A percentile compares a stretch with the other conserved stretches of the same genome.
phyloP scores from a whole-genome alignment of 345 rosid genomes.

The Brassica carinata region DNA sequence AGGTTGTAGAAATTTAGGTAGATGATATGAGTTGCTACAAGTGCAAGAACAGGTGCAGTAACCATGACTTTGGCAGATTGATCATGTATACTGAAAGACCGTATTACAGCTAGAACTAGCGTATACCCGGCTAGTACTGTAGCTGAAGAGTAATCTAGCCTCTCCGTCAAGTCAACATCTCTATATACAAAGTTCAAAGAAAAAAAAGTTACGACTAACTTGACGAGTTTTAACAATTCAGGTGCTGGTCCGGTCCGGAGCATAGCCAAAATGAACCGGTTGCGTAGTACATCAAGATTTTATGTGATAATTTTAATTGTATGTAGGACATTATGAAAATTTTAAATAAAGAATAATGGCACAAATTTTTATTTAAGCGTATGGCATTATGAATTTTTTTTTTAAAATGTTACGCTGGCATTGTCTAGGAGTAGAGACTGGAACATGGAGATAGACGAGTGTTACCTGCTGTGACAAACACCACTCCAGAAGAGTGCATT shows the following conservation, averaged over 20 bases:
- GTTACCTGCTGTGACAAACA: conserved; percentile 77
- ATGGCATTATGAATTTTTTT: background rate
- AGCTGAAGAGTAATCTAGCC: conserved; percentile 80
- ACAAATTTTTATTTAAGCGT: background rate
- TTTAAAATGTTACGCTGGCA: background rate
- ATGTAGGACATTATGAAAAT: background rate
- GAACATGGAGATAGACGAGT: conserved; percentile 13
- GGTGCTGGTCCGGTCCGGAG: background rate
- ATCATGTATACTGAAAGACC: conserved; percentile 71
- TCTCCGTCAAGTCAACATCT: conserved; percentile 81
- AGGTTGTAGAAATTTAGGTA: conserved; percentile 76
- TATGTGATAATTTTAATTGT: background rate
- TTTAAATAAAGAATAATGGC: background rate
- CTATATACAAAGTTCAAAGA: conserved; percentile 41
- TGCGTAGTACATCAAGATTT: background rate
- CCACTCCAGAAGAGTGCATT: conserved; percentile 89
- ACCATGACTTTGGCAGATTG: conserved; percentile 87
- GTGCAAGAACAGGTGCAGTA: conserved; percentile 76
- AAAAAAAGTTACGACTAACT: background rate
- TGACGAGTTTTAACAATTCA: background rate
- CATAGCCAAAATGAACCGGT: background rate
- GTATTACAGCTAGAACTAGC: conserved; percentile 63
- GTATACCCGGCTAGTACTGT: conserved; percentile 67
- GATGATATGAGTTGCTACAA: conserved; percentile 78
- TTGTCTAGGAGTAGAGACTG: background rate